A percentile compares a stretch with the other conserved stretches of the same genome.
These are phyloP conservation scores for Scheffersomyces coipomensis DNA, from an alignment of 805 yeast genomes.

Conservation along the genomic window DNA sequence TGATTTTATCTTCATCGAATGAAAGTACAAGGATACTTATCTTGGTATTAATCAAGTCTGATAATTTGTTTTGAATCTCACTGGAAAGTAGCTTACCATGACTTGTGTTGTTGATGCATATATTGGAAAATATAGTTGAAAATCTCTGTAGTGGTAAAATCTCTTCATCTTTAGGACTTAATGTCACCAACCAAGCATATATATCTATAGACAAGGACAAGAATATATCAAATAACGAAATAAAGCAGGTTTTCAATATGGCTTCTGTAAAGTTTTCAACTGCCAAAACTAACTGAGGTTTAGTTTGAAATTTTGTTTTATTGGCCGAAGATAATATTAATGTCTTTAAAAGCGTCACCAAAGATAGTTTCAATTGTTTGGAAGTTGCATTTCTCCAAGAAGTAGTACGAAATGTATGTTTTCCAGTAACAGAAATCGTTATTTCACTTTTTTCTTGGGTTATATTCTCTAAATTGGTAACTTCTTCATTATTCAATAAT, in stretches of 20 bases:
- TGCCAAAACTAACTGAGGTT: constrained; percentile 18
- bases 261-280: constrained; percentile 20
- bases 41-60: constrained; percentile 24
- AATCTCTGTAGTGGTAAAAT: not conserved
- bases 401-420: constrained; percentile 7
- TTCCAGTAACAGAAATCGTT: constrained; percentile 1
- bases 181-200: constrained; percentile 17
- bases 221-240: constrained; percentile 29
- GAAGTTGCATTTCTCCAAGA: constrained; percentile 41
- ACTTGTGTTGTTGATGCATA: constrained; percentile 6
- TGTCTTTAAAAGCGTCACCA: constrained; percentile 29
- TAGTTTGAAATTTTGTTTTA: constrained; percentile 19
- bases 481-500: not conserved
- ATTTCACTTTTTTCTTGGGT: constrained; percentile 1
- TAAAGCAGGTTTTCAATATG: constrained; percentile 23
- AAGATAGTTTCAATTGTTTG: constrained; percentile 33
- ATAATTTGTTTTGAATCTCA: constrained; percentile 18
- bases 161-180: not conserved
- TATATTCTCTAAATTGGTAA: constrained; percentile 3
- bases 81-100: constrained; percentile 7
- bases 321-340: constrained; percentile 19
- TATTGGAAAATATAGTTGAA: constrained; percentile 3
- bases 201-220: constrained; percentile 29
- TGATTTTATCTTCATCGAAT: constrained; percentile 31
- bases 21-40: constrained; percentile 22